Conservation (phyloP, 768 basidiomycete genomes). For the Mycena haematopus region DNA sequence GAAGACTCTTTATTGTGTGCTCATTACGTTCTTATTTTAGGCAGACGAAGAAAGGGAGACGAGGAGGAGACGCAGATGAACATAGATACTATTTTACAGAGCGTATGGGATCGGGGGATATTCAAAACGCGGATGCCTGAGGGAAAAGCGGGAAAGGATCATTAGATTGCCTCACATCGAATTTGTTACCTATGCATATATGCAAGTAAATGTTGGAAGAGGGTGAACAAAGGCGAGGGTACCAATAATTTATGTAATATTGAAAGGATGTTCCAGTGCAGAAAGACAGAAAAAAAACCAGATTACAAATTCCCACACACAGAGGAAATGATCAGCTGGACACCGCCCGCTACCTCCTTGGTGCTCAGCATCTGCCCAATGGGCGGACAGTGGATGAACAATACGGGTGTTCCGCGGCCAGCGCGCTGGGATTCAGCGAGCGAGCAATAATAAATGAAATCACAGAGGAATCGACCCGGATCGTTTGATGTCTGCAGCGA, state of each 20-base stretch:
- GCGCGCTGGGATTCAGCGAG: constrained; percentile 69
- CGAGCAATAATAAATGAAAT: constrained; percentile 69
- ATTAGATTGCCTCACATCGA: constrained; percentile 31
- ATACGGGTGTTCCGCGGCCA: constrained; percentile 38
- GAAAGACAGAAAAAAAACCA: too few species aligned
- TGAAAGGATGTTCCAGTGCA: too few species aligned
- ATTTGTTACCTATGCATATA: too few species aligned
- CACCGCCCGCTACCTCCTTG: constrained; percentile 1
- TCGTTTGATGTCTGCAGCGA: constrained; percentile 60
- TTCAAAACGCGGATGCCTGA: constrained; percentile 80
- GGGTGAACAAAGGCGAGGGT: too few species aligned
- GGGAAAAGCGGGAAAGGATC: constrained; percentile 57
- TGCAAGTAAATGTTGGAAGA: too few species aligned
- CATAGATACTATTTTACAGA: constrained; percentile 58
- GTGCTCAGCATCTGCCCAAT: constrained; percentile 48
- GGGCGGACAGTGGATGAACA: constrained; percentile 45
- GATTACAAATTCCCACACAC: constrained; percentile 1
- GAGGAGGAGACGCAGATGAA: constrained; percentile 45
- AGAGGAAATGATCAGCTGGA: background rate
- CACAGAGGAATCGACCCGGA: constrained; percentile 63
- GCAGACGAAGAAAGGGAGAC: constrained; percentile 40
- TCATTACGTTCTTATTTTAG: constrained; percentile 24
- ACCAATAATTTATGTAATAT: too few species aligned
- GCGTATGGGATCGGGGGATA: constrained; percentile 64
- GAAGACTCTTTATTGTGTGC: background rate